Conservation (phyloP, 352 stramenopile genomes). For the Globisporangium parvum region DNA sequence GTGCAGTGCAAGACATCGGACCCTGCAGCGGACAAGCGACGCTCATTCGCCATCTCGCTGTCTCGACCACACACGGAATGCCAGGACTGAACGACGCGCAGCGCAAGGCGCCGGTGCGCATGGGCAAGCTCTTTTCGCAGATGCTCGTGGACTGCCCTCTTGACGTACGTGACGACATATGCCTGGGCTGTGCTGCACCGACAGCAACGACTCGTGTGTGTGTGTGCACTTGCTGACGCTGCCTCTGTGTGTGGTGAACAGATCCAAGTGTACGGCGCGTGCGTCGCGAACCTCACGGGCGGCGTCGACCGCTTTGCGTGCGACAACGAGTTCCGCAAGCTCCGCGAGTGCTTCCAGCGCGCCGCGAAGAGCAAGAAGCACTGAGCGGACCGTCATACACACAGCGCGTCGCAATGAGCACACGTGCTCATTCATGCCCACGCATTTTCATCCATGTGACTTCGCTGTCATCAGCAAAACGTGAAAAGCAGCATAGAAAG, state of each 20-base stretch:
- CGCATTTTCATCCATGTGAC: not conserved
- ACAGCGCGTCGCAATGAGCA: not conserved
- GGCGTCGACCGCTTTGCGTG: constrained; percentile 44
- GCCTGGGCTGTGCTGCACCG: not conserved
- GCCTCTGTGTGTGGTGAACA: constrained; percentile 11
- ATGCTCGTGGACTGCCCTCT: constrained; percentile 63
- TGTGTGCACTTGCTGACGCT: not conserved
- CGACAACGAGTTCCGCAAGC: constrained; percentile 68
- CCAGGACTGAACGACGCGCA: constrained; percentile 2
- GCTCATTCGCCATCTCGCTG: too few species aligned
- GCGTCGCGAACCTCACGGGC: constrained; percentile 57
- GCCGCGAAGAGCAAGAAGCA: constrained; percentile 24
- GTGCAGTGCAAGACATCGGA: too few species aligned
- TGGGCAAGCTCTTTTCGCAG: constrained; percentile 62
- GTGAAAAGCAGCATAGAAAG: too few species aligned
- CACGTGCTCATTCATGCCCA: not conserved
- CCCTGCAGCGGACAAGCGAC: too few species aligned
- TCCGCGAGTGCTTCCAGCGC: constrained; percentile 61
- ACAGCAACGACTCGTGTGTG: not conserved
- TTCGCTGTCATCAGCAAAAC: not conserved
- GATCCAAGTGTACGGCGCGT: constrained; percentile 80
- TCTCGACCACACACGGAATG: not conserved
- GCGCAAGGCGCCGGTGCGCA: constrained; percentile 35
- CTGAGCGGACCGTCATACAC: not conserved
- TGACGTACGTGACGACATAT: constrained; percentile 28